Evolutionary conservation across 2,329 filamentous ascomycete genomes (phyloP).

Genomic region (Clonostachys byssicola): DNA sequence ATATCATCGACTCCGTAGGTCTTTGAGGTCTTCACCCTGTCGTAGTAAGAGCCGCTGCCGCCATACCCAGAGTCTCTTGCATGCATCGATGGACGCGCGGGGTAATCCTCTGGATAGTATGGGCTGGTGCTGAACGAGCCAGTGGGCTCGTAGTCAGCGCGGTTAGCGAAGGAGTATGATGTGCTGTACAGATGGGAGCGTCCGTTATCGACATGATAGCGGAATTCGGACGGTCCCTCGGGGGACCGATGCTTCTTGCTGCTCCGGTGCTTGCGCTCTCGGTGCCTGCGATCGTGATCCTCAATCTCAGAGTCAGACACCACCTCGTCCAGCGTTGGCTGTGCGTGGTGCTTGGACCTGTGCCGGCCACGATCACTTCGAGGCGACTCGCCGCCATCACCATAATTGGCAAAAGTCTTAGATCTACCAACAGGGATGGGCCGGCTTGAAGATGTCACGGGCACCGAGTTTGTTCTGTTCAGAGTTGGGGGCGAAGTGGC

Average conservation of each 20-base stretch:
- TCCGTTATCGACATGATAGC: constrained; percentile 20
- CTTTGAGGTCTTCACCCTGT: constrained; percentile 28
- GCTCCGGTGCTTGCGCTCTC: constrained; percentile 25
- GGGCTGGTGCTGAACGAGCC: constrained; percentile 3
- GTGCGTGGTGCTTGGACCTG: too few relatives aligned
- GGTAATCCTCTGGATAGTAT: constrained; percentile 11
- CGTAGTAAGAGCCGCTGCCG: constrained; percentile 5
- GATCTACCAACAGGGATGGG: too few relatives aligned
- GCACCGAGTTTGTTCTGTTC: too few relatives aligned
- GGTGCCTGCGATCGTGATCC: constrained; percentile 8
- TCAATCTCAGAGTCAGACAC: background rate
- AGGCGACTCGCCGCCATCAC: too few relatives aligned
- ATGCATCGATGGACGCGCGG: background rate
- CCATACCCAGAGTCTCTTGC: background rate
- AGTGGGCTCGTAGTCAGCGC: constrained; percentile 11
- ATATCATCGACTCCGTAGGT: constrained; percentile 20
- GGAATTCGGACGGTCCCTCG: constrained; percentile 14
- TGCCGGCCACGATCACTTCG: too few relatives aligned
- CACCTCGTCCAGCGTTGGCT: too few relatives aligned
- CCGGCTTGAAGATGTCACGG: too few relatives aligned
- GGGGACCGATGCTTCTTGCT: constrained; percentile 27
- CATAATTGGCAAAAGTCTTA: too few relatives aligned
- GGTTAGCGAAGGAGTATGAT: constrained; percentile 15
- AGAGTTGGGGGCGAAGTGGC: too few relatives aligned
- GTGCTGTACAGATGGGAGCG: constrained; percentile 16